phyloP scores from a whole-genome alignment of 805 yeast species.

The Barnettozyma californica region DNA sequence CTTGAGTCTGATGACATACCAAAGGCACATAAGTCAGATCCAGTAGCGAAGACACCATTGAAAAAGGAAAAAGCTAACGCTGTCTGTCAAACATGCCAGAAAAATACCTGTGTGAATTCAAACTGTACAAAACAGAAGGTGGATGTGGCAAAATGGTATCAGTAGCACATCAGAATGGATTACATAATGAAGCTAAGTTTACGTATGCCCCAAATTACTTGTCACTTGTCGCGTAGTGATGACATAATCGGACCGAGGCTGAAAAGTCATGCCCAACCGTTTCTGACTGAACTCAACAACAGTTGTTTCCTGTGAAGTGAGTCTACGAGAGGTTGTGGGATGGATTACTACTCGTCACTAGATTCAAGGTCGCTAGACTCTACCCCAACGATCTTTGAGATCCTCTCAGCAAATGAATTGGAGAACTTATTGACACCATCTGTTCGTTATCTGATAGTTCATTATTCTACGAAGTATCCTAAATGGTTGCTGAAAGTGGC shows the following conservation, averaged over 20 bases:
- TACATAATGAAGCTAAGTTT: neutral
- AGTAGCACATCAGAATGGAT: neutral
- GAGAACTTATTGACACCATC: constrained; percentile 79
- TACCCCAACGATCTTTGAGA: constrained; percentile 84
- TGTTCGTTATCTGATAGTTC: constrained; percentile 69
- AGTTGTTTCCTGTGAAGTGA: neutral
- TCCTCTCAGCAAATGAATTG: constrained; percentile 75
- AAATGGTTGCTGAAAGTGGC: constrained; percentile 54
- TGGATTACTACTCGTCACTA: constrained; percentile 78
- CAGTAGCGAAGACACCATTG: neutral
- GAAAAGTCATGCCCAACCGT: neutral
- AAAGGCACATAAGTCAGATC: neutral
- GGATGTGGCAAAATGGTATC: neutral
- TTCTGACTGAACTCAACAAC: neutral
- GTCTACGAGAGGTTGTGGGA: constrained; percentile 19
- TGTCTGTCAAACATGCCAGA: neutral
- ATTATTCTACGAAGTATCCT: constrained; percentile 78
- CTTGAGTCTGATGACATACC: neutral
- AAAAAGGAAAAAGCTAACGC: neutral
- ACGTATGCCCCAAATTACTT: neutral
- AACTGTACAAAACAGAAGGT: neutral
- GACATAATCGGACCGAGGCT: neutral
- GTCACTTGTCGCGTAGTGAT: neutral
- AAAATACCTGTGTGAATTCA: neutral
- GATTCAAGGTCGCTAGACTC: constrained; percentile 73